phyloP scores from a whole-genome alignment of 169 alveolate genomes.

The Cryptosporidium sp. region DNA sequence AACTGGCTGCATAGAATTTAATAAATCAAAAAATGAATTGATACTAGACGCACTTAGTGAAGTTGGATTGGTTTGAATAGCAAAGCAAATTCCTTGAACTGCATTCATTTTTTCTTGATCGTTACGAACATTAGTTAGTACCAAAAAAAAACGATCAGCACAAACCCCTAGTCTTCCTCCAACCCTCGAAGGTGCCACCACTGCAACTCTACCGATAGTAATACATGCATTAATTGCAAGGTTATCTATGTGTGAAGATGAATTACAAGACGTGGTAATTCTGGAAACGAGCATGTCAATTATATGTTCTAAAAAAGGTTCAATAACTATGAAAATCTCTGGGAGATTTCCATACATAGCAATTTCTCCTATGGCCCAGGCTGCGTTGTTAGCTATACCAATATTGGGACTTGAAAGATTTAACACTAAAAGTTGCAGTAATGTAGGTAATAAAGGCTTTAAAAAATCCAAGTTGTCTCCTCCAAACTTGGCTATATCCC shows the following conservation, averaged over 20 bases:
- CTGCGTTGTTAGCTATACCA: conserved; percentile 87
- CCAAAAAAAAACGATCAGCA: conserved; percentile 73
- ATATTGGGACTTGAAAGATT: conserved; percentile 79
- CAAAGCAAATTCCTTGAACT: conserved; percentile 74
- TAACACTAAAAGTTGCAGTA: conserved; percentile 8
- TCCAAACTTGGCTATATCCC: conserved; percentile 82
- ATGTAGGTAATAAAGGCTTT: conserved; percentile 16
- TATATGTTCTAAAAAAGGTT: conserved; percentile 80
- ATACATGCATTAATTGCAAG: conserved; percentile 82
- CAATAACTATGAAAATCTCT: conserved; percentile 75
- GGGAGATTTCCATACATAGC: conserved; percentile 78
- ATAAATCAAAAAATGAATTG: conserved; percentile 9
- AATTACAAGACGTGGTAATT: conserved; percentile 79
- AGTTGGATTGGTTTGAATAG: conserved; percentile 31
- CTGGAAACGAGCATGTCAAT: conserved; percentile 78
- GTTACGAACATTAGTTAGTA: conserved; percentile 76
- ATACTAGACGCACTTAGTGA: conserved; percentile 2
- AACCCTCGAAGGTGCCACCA: conserved; percentile 74
- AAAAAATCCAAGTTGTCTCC: conserved; percentile 51
- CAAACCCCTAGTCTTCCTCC: conserved; percentile 72
- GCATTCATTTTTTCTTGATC: conserved; percentile 79
- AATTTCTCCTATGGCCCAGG: conserved; percentile 90
- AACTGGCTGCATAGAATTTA: conserved; percentile 47
- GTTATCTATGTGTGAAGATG: conserved; percentile 6
- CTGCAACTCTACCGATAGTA: conserved; percentile 82